Percentiles rank a stretch among this genome's conserved stretches.
phyloP scores from a whole-genome alignment of 306 rosid genomes.

The Sphenostylis stenocarpa region DNA sequence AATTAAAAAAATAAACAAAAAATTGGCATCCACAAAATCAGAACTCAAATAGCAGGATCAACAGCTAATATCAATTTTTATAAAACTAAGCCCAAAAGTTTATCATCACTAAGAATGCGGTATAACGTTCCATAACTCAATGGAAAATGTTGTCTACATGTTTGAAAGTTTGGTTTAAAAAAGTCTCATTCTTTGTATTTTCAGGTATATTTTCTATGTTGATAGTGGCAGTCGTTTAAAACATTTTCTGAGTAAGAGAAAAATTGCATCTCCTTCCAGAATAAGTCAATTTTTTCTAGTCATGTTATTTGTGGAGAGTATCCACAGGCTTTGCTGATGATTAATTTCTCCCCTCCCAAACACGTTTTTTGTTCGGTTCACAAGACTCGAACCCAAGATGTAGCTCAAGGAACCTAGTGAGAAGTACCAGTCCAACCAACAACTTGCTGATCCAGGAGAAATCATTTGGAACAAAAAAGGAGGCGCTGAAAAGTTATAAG shows the following conservation, averaged over 20 bases:
- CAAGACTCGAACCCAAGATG: no score
- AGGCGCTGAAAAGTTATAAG: neutral
- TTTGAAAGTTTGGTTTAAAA: neutral
- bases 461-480: neutral
- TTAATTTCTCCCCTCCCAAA: no score
- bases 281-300: no score
- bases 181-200: conserved; percentile 6
- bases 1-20: no score
- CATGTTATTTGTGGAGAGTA: no score
- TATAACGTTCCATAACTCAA: neutral
- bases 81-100: conserved; percentile 13
- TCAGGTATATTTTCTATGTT: neutral
- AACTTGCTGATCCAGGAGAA: neutral
- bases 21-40: conserved; percentile 16
- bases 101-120: conserved; percentile 20
- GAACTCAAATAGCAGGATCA: conserved; percentile 2
- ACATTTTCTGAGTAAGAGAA: conserved; percentile 1
- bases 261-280: neutral
- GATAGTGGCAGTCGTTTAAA: neutral
- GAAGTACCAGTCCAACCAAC: no score
- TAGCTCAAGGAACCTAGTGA: no score
- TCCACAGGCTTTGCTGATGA: no score
- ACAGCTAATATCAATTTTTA: conserved; percentile 1
- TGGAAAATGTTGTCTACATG: neutral
- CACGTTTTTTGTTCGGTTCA: no score